A percentile compares a stretch with the other conserved stretches of the same genome.
phyloP scores from a whole-genome alignment of 1,284 basidiomycete species.

The Papiliotrema flavescens region DNA sequence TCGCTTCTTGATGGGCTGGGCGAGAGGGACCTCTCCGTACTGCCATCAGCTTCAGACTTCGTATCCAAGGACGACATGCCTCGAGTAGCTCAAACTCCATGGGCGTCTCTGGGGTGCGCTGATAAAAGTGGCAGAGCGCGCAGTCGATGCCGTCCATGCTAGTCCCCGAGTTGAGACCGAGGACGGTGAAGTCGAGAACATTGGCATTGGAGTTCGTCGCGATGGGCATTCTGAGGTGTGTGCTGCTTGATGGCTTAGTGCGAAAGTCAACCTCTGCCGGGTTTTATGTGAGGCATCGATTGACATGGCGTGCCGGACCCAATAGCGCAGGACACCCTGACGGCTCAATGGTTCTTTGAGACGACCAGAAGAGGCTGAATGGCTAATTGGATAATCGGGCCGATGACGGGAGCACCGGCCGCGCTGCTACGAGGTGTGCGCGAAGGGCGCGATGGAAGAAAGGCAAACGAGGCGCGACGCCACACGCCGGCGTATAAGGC shows the following conservation, averaged over 20 bases:
- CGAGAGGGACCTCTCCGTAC: conserved; percentile 26
- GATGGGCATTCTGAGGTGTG: conserved; percentile 1
- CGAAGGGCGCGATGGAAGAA: too few relatives aligned
- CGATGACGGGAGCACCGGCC: too few relatives aligned
- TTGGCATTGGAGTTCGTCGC: neutral
- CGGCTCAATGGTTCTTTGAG: too few relatives aligned
- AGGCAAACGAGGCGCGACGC: too few relatives aligned
- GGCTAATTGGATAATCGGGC: too few relatives aligned
- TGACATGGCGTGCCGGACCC: too few relatives aligned
- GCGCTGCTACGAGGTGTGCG: too few relatives aligned
- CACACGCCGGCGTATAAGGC: too few relatives aligned
- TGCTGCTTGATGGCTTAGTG: too few relatives aligned
- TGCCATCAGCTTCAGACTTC: too few relatives aligned
- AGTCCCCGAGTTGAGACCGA: conserved; percentile 29
- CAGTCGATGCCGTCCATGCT: conserved; percentile 30
- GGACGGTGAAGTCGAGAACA: conserved; percentile 23
- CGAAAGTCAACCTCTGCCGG: neutral
- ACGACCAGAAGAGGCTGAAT: too few relatives aligned
- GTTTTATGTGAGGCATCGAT: neutral
- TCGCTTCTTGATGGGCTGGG: conserved; percentile 23
- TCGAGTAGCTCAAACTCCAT: conserved; percentile 28
- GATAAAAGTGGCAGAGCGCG: conserved; percentile 25
- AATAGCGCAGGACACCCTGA: too few relatives aligned
- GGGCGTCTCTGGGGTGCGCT: conserved; percentile 15
- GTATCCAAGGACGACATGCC: neutral